phyloP scores from a whole-genome alignment of 2,329 filamentous ascomycete genomes.

The Hypoxylon sp. region DNA sequence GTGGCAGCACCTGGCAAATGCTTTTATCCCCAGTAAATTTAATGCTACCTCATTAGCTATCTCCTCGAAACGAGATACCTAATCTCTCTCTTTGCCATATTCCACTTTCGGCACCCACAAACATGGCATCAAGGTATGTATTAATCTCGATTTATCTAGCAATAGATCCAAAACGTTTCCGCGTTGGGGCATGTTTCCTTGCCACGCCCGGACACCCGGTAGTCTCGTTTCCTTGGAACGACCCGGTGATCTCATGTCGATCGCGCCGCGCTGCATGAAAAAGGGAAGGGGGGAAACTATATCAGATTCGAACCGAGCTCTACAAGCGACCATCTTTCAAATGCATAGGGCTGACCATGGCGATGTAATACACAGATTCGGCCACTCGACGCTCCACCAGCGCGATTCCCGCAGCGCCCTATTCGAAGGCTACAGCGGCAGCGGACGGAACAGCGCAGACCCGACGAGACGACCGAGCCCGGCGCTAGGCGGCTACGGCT shows the following conservation, averaged over 20 bases:
- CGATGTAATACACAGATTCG: constrained; percentile 68
- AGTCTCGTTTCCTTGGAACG: constrained; percentile 29
- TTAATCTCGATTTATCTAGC: neutral
- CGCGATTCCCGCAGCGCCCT: constrained; percentile 80
- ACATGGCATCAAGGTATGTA: constrained; percentile 55
- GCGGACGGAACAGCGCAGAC: constrained; percentile 65
- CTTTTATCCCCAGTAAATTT: constrained; percentile 37
- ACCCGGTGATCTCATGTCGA: constrained; percentile 30
- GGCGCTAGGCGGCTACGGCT: constrained; percentile 63
- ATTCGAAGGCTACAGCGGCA: constrained; percentile 80
- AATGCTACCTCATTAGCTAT: constrained; percentile 24
- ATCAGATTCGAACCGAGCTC: neutral
- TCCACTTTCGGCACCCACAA: constrained; percentile 9
- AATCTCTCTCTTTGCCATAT: constrained; percentile 22
- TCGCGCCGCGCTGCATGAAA: constrained; percentile 28
- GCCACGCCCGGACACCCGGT: constrained; percentile 13
- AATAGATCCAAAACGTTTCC: neutral
- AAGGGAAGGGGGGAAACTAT: constrained; percentile 10
- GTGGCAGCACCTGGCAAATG: constrained; percentile 41
- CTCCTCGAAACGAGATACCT: constrained; percentile 22
- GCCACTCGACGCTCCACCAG: constrained; percentile 78
- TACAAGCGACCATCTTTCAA: neutral
- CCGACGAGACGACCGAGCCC: constrained; percentile 61
- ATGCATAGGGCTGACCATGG: constrained; percentile 11
- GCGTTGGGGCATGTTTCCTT: neutral